Evolutionary conservation across 768 basidiomycete genomes (phyloP).

Genomic region (Mycena haematopus): DNA sequence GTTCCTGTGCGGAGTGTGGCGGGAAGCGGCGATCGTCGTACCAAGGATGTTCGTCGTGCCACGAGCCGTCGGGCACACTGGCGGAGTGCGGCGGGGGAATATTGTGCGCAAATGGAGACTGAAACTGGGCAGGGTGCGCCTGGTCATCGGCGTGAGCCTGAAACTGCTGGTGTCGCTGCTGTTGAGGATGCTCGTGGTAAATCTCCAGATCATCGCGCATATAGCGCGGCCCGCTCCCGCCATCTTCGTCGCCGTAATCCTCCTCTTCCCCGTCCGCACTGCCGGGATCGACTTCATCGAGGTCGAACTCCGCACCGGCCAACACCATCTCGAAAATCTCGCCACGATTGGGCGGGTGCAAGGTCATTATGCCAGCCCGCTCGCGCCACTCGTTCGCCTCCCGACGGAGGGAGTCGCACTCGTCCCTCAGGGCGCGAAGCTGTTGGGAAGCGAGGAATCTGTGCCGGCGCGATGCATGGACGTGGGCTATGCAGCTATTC

Average conservation of each 20-base stretch:
- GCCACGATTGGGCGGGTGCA: slow-evolving; percentile 59
- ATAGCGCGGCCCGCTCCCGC: neutral
- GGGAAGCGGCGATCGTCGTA: neutral
- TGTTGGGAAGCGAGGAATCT: slow-evolving; percentile 69
- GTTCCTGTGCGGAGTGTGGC: slow-evolving; percentile 9
- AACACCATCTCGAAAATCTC: slow-evolving; percentile 60
- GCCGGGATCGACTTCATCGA: slow-evolving; percentile 38
- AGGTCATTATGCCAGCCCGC: slow-evolving; percentile 55
- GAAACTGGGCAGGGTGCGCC: neutral
- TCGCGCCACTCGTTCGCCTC: slow-evolving; percentile 82
- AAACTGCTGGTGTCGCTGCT: slow-evolving; percentile 3
- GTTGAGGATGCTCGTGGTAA: neutral
- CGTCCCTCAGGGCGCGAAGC: slow-evolving; percentile 62
- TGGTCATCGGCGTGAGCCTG: neutral
- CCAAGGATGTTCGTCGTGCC: neutral
- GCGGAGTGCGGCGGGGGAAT: neutral
- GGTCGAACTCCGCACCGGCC: slow-evolving; percentile 52
- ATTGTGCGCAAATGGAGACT: slow-evolving; percentile 14
- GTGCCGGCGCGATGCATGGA: slow-evolving; percentile 66
- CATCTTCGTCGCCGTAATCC: slow-evolving; percentile 34
- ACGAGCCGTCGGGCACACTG: neutral
- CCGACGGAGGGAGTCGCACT: slow-evolving; percentile 70
- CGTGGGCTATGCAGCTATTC: slow-evolving; percentile 75
- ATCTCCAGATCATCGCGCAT: neutral
- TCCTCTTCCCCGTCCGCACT: slow-evolving; percentile 52